These are phyloP conservation scores for Ceratocystis variospora DNA, from an alignment of 2,329 filamentous ascomycete species.

Conservation along the genomic window DNA sequence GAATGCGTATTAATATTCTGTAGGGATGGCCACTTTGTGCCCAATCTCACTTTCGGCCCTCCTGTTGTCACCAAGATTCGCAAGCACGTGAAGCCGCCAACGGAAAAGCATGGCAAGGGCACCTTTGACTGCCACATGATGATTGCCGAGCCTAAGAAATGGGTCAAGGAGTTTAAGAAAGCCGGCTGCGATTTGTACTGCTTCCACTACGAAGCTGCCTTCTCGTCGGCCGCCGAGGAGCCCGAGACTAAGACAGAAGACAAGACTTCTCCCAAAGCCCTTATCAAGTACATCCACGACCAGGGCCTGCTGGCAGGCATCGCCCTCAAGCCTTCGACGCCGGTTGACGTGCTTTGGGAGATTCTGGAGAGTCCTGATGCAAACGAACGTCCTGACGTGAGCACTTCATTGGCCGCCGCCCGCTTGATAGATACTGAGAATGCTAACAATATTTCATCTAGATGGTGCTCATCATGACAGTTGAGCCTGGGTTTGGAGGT, in stretches of 20 bases:
- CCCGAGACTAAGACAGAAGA: conserved; percentile 55
- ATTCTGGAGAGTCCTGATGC: conserved; percentile 61
- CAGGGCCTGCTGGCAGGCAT: conserved; percentile 81
- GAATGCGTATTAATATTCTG: conserved; percentile 6
- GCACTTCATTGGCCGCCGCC: conserved; percentile 27
- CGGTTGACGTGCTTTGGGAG: conserved; percentile 83
- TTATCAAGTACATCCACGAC: conserved; percentile 84
- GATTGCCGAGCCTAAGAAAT: conserved; percentile 98
- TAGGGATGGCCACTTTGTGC: conserved; percentile 97
- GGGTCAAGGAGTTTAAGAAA: conserved; percentile 88
- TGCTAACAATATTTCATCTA: conserved; percentile 28
- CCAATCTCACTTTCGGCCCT: conserved; percentile 93
- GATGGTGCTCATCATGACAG: conserved; percentile 99
- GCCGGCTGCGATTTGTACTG: conserved; percentile 98
- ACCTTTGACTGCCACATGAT: conserved; percentile 99
- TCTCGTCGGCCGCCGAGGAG: conserved; percentile 71
- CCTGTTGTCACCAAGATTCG: conserved; percentile 93
- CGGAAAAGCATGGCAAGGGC: conserved; percentile 57
- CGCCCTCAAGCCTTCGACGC: conserved; percentile 85
- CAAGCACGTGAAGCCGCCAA: conserved; percentile 64
- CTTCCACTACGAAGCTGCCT: conserved; percentile 97
- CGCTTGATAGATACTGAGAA: background rate
- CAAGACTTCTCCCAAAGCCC: conserved; percentile 67
- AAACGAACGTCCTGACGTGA: conserved; percentile 75
- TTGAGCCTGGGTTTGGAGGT: conserved; percentile 91